Percentiles rank a stretch among this genome's conserved stretches.
Evolutionary conservation across 345 rosid species (phyloP).

Genomic region (Microthlaspi erraticum): DNA sequence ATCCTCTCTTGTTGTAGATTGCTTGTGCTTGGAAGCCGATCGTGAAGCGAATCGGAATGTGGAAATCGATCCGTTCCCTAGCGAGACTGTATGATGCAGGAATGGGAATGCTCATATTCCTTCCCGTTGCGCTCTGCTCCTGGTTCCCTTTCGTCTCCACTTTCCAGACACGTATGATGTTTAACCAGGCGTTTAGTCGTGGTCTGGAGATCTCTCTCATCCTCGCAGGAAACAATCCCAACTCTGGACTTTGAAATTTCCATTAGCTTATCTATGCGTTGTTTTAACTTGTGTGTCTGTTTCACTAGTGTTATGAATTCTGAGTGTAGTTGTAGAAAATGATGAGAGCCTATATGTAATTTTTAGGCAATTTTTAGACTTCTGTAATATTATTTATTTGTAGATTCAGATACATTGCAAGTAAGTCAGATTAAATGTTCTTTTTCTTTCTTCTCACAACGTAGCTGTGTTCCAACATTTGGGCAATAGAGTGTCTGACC

Average conservation of each 20-base stretch:
- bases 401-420: slow-evolving; percentile 4
- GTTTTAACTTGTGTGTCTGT: slow-evolving; percentile 3
- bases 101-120: slow-evolving; percentile 93
- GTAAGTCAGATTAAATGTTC: neutral
- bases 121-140: slow-evolving; percentile 80
- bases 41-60: slow-evolving; percentile 70
- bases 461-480: neutral
- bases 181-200: slow-evolving; percentile 94
- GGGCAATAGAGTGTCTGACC: neutral
- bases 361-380: neutral
- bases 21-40: slow-evolving; percentile 95
- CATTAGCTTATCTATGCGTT: slow-evolving; percentile 6
- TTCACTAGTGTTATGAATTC: neutral
- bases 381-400: neutral
- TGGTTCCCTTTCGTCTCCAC: slow-evolving; percentile 99
- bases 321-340: slow-evolving; percentile 18
- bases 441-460: neutral
- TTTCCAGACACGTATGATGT: slow-evolving; percentile 97
- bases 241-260: slow-evolving; percentile 50
- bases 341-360: slow-evolving; percentile 26
- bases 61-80: slow-evolving; percentile 90
- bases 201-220: slow-evolving; percentile 95
- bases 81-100: slow-evolving; percentile 88
- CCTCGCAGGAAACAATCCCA: slow-evolving; percentile 95
- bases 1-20: slow-evolving; percentile 55